A percentile compares a stretch with the other conserved stretches of the same genome.
phyloP scores from a whole-genome alignment of 257 asterid genomes.

The Nicotiana tabacum region DNA sequence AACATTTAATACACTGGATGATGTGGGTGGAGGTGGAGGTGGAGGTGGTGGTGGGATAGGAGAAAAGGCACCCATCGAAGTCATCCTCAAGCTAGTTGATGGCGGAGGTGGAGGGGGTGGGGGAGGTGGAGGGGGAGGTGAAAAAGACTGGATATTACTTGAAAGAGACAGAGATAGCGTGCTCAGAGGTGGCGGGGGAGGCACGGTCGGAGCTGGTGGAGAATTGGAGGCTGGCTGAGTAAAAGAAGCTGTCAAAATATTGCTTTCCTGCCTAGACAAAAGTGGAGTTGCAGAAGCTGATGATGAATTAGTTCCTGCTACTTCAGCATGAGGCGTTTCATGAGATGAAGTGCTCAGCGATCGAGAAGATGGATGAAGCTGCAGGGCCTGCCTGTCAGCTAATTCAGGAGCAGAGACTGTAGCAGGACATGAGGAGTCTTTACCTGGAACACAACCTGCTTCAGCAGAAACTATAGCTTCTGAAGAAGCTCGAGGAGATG shows the following conservation, averaged over 20 bases:
- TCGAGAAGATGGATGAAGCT: conserved; percentile 25
- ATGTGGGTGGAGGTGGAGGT: conserved; percentile 17
- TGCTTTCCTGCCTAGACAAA: not conserved
- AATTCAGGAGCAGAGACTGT: conserved; percentile 22
- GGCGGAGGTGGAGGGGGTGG: conserved; percentile 28
- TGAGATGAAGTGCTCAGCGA: conserved; percentile 15
- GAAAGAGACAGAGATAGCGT: conserved; percentile 11
- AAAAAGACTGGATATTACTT: not conserved
- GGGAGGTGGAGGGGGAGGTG: conserved; percentile 26
- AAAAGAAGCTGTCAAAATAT: conserved; percentile 8
- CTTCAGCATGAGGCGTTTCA: not conserved
- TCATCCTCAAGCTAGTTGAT: conserved; percentile 21
- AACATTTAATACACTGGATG: conserved; percentile 25
- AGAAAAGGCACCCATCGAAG: conserved; percentile 12
- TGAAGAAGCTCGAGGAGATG: conserved; percentile 41
- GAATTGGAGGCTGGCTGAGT: not conserved
- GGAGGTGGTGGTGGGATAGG: conserved; percentile 27
- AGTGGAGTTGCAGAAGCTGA: conserved; percentile 11
- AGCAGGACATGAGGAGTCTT: conserved; percentile 38
- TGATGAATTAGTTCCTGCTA: conserved; percentile 4
- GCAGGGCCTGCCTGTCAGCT: conserved; percentile 32
- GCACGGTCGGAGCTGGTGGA: not conserved
- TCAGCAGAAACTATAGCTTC: conserved; percentile 35
- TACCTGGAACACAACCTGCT: conserved; percentile 31
- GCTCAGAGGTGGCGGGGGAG: conserved; percentile 24